Conservation (phyloP, 1,139 yeast species). For the Geotrichum cucujoidarum region DNA sequence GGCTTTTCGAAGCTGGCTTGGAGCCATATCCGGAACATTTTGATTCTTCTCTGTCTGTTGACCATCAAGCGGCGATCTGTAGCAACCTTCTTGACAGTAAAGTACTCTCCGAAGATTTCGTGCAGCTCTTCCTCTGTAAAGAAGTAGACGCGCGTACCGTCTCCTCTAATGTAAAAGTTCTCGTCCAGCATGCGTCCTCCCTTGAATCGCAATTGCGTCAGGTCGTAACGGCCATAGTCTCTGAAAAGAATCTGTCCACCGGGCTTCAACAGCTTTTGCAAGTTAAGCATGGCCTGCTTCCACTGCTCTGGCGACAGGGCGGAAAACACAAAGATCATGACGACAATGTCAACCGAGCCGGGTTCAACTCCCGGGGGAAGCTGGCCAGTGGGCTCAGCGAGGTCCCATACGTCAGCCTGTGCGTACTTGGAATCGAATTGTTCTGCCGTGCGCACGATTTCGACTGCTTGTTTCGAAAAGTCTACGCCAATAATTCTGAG, state of each 20-base stretch:
- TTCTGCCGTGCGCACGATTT: constrained; percentile 61
- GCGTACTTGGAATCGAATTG: constrained; percentile 61
- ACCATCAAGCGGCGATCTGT: constrained; percentile 88
- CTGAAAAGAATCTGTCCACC: constrained; percentile 87
- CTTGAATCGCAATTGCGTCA: constrained; percentile 93
- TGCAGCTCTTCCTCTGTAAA: constrained; percentile 90
- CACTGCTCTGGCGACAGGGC: constrained; percentile 93
- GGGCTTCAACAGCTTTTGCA: constrained; percentile 73
- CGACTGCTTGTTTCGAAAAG: constrained; percentile 85
- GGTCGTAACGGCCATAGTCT: constrained; percentile 92
- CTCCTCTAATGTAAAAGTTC: constrained; percentile 94
- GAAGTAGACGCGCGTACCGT: constrained; percentile 95
- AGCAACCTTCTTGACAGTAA: constrained; percentile 68
- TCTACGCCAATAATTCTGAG: constrained; percentile 81
- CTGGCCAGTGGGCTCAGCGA: constrained; percentile 66
- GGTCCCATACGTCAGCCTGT: constrained; percentile 91
- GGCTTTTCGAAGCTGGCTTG: constrained; percentile 70
- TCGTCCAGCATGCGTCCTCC: constrained; percentile 83
- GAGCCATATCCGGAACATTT: constrained; percentile 96
- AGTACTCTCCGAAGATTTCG: constrained; percentile 62
- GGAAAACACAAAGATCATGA: constrained; percentile 89
- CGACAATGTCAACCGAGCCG: constrained; percentile 81
- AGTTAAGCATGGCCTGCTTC: constrained; percentile 69
- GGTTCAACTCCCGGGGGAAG: constrained; percentile 83
- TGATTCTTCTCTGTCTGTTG: constrained; percentile 82